Percentiles rank a stretch among this genome's conserved stretches.
phyloP scores from a whole-genome alignment of 805 yeast genomes.

The Candida morakotiae region DNA sequence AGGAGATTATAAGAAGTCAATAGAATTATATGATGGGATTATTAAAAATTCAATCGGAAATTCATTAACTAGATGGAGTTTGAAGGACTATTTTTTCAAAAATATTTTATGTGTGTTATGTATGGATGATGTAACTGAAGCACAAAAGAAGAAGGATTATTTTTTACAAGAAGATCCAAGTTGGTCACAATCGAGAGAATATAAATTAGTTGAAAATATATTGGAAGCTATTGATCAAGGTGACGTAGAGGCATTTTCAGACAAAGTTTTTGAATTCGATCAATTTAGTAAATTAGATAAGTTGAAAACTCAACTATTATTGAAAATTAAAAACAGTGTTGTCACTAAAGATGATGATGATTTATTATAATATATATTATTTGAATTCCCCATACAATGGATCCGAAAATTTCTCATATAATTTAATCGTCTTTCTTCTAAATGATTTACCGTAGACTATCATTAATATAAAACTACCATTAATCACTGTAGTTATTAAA shows the following conservation, averaged over 20 bases:
- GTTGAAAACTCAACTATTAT: conserved; percentile 80
- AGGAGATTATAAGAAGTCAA: conserved; percentile 73
- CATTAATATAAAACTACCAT: conserved; percentile 19
- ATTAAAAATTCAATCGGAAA: conserved; percentile 74
- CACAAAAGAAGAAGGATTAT: conserved; percentile 63
- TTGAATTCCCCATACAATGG: neutral
- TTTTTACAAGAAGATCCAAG: conserved; percentile 69
- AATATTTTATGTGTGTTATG: conserved; percentile 81
- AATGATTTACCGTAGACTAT: conserved; percentile 21
- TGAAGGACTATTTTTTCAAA: conserved; percentile 88
- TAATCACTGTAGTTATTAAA: conserved; percentile 22
- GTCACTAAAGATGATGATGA: conserved; percentile 71
- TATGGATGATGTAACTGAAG: conserved; percentile 81
- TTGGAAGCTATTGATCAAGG: conserved; percentile 75
- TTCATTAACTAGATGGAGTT: conserved; percentile 79
- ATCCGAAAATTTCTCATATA: conserved; percentile 11
- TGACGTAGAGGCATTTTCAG: conserved; percentile 72
- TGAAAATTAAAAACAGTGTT: conserved; percentile 74
- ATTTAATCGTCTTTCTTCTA: conserved; percentile 11
- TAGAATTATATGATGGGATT: conserved; percentile 70
- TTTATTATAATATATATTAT: conserved; percentile 21
- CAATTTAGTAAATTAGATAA: conserved; percentile 85
- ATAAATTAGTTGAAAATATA: conserved; percentile 59
- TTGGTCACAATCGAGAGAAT: conserved; percentile 75
- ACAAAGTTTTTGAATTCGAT: conserved; percentile 76